Evolutionary conservation across 106 monocot genomes (phyloP).

Genomic region (Dendrobium huoshanense): DNA sequence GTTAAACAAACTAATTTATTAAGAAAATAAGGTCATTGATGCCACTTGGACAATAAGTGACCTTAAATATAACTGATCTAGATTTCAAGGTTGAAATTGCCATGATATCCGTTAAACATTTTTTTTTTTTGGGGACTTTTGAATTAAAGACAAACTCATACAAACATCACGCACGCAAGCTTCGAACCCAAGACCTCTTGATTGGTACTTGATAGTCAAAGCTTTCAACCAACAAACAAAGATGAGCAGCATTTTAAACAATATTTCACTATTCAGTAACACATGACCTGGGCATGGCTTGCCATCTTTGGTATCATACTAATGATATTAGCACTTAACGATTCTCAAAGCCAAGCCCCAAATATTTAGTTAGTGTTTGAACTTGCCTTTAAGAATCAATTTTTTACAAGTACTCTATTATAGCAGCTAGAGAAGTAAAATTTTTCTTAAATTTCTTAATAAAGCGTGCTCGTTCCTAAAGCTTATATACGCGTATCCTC

Average conservation of each 20-base stretch:
- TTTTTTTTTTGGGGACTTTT: no score
- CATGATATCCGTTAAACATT: no score
- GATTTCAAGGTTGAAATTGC: no score
- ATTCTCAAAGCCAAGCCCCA: neutral
- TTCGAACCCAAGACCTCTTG: no score
- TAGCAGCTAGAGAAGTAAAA: neutral
- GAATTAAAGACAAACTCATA: no score
- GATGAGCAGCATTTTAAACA: no score
- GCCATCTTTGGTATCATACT: neutral
- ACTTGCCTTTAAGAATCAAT: neutral
- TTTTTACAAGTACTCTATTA: neutral
- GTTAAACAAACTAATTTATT: neutral
- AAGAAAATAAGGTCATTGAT: neutral
- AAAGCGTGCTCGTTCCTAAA: no score
- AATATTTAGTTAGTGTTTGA: neutral
- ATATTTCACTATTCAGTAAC: neutral
- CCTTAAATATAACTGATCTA: neutral
- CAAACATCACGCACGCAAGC: no score
- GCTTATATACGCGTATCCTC: no score
- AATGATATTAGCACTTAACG: neutral
- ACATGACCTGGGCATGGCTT: neutral
- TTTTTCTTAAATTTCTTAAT: neutral
- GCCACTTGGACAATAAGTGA: neutral
- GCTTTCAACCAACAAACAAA: no score
- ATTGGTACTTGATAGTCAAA: no score